Percentiles rank a stretch among this genome's conserved stretches.
Evolutionary conservation across 345 rosid species (phyloP).

Genomic region (Crucihimalaya himalaica): DNA sequence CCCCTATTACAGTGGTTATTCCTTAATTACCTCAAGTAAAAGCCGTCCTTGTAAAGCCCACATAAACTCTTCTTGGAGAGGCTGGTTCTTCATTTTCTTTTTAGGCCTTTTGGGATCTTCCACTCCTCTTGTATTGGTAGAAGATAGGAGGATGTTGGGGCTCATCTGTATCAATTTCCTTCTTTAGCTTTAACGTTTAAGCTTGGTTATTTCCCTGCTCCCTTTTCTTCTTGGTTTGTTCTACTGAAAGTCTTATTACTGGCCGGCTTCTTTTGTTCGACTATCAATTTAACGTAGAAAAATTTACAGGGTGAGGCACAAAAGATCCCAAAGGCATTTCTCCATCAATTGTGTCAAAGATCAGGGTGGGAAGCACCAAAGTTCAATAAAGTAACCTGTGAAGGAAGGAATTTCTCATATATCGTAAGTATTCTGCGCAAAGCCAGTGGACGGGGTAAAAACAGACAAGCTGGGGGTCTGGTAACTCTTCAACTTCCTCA

Average conservation of each 20-base stretch:
- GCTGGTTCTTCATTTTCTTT: no score
- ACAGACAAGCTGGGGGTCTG: constrained; percentile 86
- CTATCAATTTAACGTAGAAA: constrained; percentile 1
- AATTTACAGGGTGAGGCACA: constrained; percentile 68
- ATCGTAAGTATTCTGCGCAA: constrained; percentile 79
- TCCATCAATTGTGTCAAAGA: constrained; percentile 89
- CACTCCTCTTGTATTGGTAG: no score
- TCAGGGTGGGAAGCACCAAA: constrained; percentile 97
- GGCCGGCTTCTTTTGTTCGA: background rate
- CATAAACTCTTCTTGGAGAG: no score
- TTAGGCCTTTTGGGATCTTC: no score
- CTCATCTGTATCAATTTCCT: no score
- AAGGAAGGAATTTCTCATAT: constrained; percentile 55
- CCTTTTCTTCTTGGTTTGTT: constrained; percentile 17
- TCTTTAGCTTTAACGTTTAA: background rate
- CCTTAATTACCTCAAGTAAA: no score
- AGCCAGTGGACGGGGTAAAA: constrained; percentile 89
- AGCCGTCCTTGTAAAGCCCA: no score
- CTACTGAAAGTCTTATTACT: background rate
- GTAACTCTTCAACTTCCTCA: constrained; percentile 76
- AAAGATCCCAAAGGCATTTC: constrained; percentile 81
- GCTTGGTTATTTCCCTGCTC: background rate
- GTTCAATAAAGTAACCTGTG: constrained; percentile 60
- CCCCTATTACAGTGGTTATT: no score
- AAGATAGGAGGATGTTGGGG: no score